phyloP scores from a whole-genome alignment of 148 eudicot genomes.

The Chenopodium formosanum region DNA sequence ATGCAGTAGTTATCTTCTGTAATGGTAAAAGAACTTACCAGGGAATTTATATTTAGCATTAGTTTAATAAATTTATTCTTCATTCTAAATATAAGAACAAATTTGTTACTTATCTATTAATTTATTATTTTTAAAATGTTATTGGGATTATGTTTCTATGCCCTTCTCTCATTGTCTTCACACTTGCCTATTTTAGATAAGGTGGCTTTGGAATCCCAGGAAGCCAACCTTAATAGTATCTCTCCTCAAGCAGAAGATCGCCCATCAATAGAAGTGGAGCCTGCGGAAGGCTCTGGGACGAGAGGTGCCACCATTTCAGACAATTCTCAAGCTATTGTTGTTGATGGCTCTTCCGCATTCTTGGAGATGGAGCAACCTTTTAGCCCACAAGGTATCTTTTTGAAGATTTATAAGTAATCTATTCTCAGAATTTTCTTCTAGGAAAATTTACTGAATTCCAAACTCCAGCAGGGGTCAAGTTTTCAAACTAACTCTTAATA shows the following conservation, averaged over 20 bases:
- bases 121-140: neutral
- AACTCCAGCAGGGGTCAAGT: neutral
- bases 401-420: neutral
- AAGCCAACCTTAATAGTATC: constrained; percentile 5
- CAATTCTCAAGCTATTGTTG: constrained; percentile 5
- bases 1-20: neutral
- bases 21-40: neutral
- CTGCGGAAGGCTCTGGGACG: neutral
- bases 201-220: constrained; percentile 6
- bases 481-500: neutral
- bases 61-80: neutral
- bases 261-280: constrained; percentile 15
- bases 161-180: neutral
- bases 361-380: neutral
- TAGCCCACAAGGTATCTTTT: constrained; percentile 13
- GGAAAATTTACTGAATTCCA: neutral
- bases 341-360: constrained; percentile 7
- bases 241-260: constrained; percentile 10
- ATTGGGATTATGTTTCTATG: neutral
- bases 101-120: too few species aligned
- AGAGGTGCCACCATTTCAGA: constrained; percentile 11
- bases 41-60: neutral
- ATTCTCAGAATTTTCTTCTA: neutral
- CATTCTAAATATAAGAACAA: neutral
- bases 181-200: constrained; percentile 19